Conservation (phyloP, 306 rosid genomes). For the Notholithocarpus densiflorus region DNA sequence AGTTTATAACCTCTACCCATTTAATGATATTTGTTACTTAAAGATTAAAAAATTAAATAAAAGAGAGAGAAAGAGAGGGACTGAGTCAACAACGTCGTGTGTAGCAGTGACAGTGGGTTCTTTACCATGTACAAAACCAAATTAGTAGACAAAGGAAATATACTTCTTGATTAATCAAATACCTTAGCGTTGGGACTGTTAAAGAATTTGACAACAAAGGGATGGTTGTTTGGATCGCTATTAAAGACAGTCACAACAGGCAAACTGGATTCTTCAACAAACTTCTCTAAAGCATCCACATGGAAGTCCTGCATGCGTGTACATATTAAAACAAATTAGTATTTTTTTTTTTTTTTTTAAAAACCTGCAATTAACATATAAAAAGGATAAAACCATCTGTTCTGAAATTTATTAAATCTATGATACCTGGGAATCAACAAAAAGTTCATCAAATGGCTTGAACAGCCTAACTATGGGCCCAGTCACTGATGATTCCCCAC, state of each 20-base stretch:
- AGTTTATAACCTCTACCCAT: neutral
- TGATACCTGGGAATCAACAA: constrained; percentile 73
- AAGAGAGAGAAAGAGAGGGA: neutral
- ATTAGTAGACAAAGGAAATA: neutral
- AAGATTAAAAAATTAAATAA: neutral
- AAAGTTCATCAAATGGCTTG: constrained; percentile 92
- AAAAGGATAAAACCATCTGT: neutral
- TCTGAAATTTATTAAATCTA: neutral
- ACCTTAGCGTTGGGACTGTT: constrained; percentile 63
- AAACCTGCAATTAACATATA: neutral
- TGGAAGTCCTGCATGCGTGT: constrained; percentile 60
- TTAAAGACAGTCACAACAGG: constrained; percentile 65
- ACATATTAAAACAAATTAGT: neutral
- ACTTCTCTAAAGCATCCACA: constrained; percentile 66
- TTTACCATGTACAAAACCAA: neutral
- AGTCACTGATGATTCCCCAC: constrained; percentile 71
- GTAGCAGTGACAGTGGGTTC: neutral
- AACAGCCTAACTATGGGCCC: constrained; percentile 77
- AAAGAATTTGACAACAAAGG: constrained; percentile 66
- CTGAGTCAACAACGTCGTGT: neutral
- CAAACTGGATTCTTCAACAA: constrained; percentile 54
- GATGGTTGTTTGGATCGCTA: constrained; percentile 70
- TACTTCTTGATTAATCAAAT: neutral
- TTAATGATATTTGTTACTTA: neutral
- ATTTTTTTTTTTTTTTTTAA: neutral